Evolutionary conservation across 2,329 filamentous ascomycete genomes (phyloP), one percentile per base, ranked within the genome.

Genomic region (Aspergillus versicolor): DNA sequence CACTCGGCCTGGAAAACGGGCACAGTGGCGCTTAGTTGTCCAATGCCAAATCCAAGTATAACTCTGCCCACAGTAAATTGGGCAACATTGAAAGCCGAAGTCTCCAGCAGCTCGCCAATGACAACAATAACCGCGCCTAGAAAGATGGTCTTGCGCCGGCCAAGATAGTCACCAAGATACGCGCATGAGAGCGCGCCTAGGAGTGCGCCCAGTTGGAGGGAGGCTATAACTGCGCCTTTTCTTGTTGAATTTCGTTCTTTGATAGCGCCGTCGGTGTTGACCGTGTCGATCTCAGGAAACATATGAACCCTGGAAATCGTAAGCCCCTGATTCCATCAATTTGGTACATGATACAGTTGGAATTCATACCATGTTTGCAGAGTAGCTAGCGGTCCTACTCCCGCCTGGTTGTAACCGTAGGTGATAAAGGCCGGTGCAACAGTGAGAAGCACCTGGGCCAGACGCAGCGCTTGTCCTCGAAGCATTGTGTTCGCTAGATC

Each of bases 141-240:
- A 54, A 79, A 75, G 59, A 80, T 78, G 17, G 77, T 73, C 57
- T 75, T 74, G 32, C 75, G 74, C 49, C 79, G 76, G 50, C 79
- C 79, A 13, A 80, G 73, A 11, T 67, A 62, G 57, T 81, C 78
- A 43, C 79, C 79, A 17, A 79, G 67, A 57, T 73, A 54, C 1
- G 55, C 55, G 37, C 55, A 61, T 13, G 58, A 65, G 1, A 66
- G 59, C 22, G 65, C 60, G 5, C 65, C 65, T n/a, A 67, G 42
- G 2, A 67, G 58, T 12, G 60, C 59, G n/a, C 57, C 66, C n/a
- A 66, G 40, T 38, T 37, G 34, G 13, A 37, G 13, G 9, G 34
- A 37, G 12, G 34, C 34, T 6, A 37, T 37, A 13, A 37, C 34
- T n/a, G 34, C 34, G 34, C 15, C 34, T 6, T 37, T 37, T 15